These are phyloP conservation scores for Sphagnum fallax DNA, from an alignment of 228 moss, liverwort and hornwort genomes.

Conservation along the genomic window DNA sequence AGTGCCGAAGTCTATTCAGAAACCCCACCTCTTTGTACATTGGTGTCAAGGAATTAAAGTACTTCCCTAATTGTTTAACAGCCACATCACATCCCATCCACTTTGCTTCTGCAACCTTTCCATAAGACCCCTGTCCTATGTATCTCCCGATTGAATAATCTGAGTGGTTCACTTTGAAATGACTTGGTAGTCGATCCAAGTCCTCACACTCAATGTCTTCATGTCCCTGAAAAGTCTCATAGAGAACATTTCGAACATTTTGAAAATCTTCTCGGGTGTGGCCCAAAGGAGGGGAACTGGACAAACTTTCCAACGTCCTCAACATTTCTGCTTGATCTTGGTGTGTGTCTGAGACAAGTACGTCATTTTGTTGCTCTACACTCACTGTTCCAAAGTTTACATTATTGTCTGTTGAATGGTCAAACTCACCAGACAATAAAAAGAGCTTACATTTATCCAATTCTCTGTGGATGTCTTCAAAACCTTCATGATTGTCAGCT, in stretches of 20 bases:
- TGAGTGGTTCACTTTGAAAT: not conserved
- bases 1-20: not conserved
- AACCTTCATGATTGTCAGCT: not conserved
- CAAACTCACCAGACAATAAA: not conserved
- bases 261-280: too few relatives aligned
- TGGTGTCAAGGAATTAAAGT: too few relatives aligned
- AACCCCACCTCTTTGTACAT: not conserved
- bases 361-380: not conserved
- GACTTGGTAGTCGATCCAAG: not conserved
- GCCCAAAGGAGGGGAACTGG: too few relatives aligned
- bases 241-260: too few relatives aligned
- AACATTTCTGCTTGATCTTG: not conserved
- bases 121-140: not conserved
- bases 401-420: not conserved
- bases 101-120: not conserved
- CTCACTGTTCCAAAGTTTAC: not conserved
- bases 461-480: not conserved
- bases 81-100: constrained; percentile 4
- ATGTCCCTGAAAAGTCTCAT: too few relatives aligned
- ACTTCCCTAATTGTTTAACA: not conserved
- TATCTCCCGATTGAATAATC: not conserved
- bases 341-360: not conserved
- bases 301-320: not conserved
- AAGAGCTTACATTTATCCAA: not conserved
- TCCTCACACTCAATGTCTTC: not conserved